Evolutionary conservation across 169 alveolate species (phyloP), one percentile per base, ranked within the genome.

Genomic region (Plasmodium sp.): DNA sequence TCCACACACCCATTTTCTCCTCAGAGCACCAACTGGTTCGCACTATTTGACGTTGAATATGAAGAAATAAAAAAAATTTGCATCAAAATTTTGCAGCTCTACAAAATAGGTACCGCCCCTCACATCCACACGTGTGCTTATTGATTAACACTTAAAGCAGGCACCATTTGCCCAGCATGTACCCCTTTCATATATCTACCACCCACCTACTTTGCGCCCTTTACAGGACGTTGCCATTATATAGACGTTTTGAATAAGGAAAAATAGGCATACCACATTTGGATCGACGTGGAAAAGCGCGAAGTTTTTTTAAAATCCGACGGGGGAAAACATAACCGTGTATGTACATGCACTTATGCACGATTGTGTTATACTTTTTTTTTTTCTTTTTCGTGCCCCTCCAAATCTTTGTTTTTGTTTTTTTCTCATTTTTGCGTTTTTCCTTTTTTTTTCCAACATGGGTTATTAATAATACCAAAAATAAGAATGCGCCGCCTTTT

Each of bases 31-130:
- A 94, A 96, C 2, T 96, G 97, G 97, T 94, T 86, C 56, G 94
- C 92, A 77, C 92, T 96, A 43, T 96, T 94, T 80, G 97, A 96
- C 43, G 97, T 96, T 27, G 94, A 92, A n/a, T 96, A 96, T 94
- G 96, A 92, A n/a, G 96, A 96, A 79, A 95, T 96, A 2, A 83
- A 88, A 45, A 94, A 92, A 80, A 96, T 96, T 45, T 96, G 97
- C 92, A 94, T 92, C 41, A 79, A 94, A 62, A 96, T 96, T 83
- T 92, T 94, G 74, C 92, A 95, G n/a, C 93, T 96, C 4, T 96
- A 96, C 84, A 93, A 93, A 83, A 81, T 84, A 84, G 92, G 93
- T 86, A 92, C 48, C 31, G 27, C 39, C 33, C 43, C 36, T 12
- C 67, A 48, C 41, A 56, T 79, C 45, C 10, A 71, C 75, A 88